Evolutionary conservation across 1,139 yeast genomes (phyloP).

Genomic region (Nakaseomyces glabratus): DNA sequence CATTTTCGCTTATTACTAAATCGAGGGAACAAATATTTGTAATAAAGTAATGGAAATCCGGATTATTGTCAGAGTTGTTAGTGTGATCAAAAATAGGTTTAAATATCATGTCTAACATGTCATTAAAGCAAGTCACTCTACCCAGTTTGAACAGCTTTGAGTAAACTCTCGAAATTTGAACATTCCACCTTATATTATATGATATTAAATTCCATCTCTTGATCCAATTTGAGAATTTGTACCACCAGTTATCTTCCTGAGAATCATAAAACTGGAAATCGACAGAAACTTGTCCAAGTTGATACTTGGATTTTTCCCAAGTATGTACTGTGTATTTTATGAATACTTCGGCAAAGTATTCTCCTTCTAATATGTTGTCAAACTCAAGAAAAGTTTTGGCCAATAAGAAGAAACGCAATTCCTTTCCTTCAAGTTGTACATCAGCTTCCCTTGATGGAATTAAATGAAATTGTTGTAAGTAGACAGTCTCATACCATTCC

Average conservation of each 20-base stretch:
- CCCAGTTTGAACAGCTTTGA: constrained; percentile 17
- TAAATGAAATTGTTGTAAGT: constrained; percentile 20
- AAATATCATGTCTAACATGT: constrained; percentile 23
- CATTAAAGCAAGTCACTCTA: constrained; percentile 19
- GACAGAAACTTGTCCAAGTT: constrained; percentile 26
- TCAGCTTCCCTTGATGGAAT: constrained; percentile 12
- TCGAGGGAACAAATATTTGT: constrained; percentile 24
- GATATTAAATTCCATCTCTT: constrained; percentile 27
- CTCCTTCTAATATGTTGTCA: constrained; percentile 26
- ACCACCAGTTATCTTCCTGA: constrained; percentile 24
- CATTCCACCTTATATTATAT: constrained; percentile 29
- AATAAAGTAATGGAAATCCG: constrained; percentile 18
- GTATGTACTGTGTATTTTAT: constrained; percentile 22
- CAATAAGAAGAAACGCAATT: constrained; percentile 18
- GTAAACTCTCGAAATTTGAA: constrained; percentile 21
- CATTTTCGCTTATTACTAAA: constrained; percentile 20
- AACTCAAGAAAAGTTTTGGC: constrained; percentile 26
- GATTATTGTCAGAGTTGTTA: constrained; percentile 10
- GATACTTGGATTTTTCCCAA: constrained; percentile 28
- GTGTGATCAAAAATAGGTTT: constrained; percentile 15
- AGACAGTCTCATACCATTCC: constrained; percentile 27
- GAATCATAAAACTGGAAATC: constrained; percentile 24
- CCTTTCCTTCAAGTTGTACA: constrained; percentile 13
- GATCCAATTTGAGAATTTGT: constrained; percentile 24
- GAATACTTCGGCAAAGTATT: constrained; percentile 28